Evolutionary conservation across 495 filamentous ascomycete species (phyloP).

Genomic region (Penicillium dipodomyicola): DNA sequence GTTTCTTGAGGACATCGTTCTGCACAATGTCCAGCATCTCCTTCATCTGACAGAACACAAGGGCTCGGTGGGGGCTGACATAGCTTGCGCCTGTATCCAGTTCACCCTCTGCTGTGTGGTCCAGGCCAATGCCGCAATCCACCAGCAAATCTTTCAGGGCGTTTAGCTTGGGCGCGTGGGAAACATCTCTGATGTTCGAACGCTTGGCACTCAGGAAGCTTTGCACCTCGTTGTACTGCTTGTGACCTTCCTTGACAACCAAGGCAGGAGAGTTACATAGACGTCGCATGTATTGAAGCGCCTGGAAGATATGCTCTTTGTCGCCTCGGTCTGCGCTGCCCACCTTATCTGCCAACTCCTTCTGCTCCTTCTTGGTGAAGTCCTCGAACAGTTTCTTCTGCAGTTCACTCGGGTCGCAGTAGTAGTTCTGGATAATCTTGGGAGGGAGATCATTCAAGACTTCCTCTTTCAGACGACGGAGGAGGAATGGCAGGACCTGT

Average conservation of each 20-base stretch:
- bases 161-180: conserved; percentile 88
- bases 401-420: conserved; percentile 95
- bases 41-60: conserved; percentile 99
- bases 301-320: conserved; percentile 99
- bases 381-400: conserved; percentile 95
- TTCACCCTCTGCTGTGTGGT: conserved; percentile 52
- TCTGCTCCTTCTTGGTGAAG: conserved; percentile 89
- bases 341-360: conserved; percentile 73
- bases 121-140: conserved; percentile 89
- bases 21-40: conserved; percentile 99
- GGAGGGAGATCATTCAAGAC: conserved; percentile 94
- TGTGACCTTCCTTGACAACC: conserved; percentile 91
- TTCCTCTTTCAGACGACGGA: conserved; percentile 96
- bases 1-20: conserved; percentile 77
- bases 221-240: conserved; percentile 83
- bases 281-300: conserved; percentile 98
- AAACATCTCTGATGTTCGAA: conserved; percentile 75
- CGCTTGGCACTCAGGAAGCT: conserved; percentile 63
- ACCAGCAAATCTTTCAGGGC: conserved; percentile 86
- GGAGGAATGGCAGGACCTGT: conserved; percentile 93
- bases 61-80: conserved; percentile 89
- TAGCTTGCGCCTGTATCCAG: conserved; percentile 69
- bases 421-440: conserved; percentile 99
- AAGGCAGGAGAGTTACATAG: conserved; percentile 95
- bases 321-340: conserved; percentile 77